Base-by-base conservation (phyloP, 2,329 filamentous ascomycete species). In the Xylariales sp. region DNA sequence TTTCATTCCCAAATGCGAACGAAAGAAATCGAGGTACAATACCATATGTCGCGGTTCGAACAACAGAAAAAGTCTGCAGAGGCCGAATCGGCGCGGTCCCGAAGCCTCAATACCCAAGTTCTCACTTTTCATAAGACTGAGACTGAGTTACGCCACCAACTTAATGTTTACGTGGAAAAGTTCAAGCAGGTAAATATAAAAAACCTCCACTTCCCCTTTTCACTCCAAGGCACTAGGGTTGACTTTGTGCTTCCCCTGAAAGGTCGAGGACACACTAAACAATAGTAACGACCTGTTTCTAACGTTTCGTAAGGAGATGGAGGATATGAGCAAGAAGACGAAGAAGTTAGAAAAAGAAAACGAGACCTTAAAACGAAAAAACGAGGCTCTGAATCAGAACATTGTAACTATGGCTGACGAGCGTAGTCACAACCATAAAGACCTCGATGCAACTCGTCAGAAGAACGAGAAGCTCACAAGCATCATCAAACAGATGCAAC, bases 311-410 rank as follows among this genome's bases (percentile, higher is more conserved):
- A 96, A 95, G 67, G 93, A 97, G 65, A 97, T 97, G 90, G 93
- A 97, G 65, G 93, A 97, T 57, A 97, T 97, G 90, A 95, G 90
- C 1, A 96, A 96, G 69, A 97, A 97, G 69, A 95, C 91, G 5
- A 96, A 96, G 65, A 83, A 89, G 18, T 72, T 98, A 37, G 93
- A 98, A 62, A 95, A 95, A 65, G 93, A 98, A 57, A 97, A 98
- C 54, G 84, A 93, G 52, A 84, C 79, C 14, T 76, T 95, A 36
- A 95, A 88, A 49, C 81, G 91, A 40, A 95, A 96, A 63, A 91
- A 96, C 61, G 90, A 96, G 52, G 81, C 88, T 33, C 94, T 90
- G 18, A 93, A 93, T 55, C 83, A 87, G 49, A 97, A 95, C 62
- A 96, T 98, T 56, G 79, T 96, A 42, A 87, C 93, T 56, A 95